Evolutionary conservation across 2,329 filamentous ascomycete species (phyloP).

Genomic region (Verticillium albo-atrum): DNA sequence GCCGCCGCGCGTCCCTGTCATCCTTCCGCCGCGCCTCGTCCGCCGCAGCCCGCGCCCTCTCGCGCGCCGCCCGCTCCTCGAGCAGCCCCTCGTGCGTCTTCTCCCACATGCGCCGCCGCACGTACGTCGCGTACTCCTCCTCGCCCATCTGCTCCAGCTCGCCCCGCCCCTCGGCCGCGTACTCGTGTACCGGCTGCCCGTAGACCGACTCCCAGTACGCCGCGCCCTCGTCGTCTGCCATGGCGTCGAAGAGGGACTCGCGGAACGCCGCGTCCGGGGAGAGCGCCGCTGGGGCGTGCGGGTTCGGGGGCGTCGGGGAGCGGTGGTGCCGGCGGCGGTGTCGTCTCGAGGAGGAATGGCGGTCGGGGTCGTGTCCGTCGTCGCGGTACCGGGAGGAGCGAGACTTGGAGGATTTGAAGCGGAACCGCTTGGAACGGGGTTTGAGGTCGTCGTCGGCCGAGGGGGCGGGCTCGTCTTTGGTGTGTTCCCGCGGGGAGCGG

Average conservation of each 20-base stretch:
- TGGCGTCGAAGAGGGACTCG: slow-evolving; percentile 91
- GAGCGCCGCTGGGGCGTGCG: slow-evolving; percentile 41
- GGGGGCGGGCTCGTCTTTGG: neutral
- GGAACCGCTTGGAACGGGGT: slow-evolving; percentile 28
- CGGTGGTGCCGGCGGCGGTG: slow-evolving; percentile 25
- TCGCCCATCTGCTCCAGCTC: slow-evolving; percentile 82
- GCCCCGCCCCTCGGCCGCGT: slow-evolving; percentile 48
- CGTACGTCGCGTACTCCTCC: slow-evolving; percentile 84
- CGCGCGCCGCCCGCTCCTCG: slow-evolving; percentile 65
- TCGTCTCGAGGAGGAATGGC: slow-evolving; percentile 9
- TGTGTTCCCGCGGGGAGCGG: neutral
- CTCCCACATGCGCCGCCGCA: slow-evolving; percentile 91
- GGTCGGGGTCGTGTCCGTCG: slow-evolving; percentile 9
- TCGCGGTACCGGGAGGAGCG: slow-evolving; percentile 14
- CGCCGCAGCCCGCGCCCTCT: slow-evolving; percentile 47
- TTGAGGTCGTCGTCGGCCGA: slow-evolving; percentile 1
- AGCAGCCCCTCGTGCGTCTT: slow-evolving; percentile 81
- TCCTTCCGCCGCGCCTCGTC: slow-evolving; percentile 44
- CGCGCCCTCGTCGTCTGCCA: slow-evolving; percentile 94
- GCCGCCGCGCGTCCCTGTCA: slow-evolving; percentile 26
- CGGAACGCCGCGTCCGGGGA: slow-evolving; percentile 77
- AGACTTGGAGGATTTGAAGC: slow-evolving; percentile 34
- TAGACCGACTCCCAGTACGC: slow-evolving; percentile 96
- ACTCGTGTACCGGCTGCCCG: slow-evolving; percentile 87
- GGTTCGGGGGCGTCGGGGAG: slow-evolving; percentile 40